Conservation (phyloP, 2,329 filamentous ascomycete genomes). For the Aureobasidium sp. region DNA sequence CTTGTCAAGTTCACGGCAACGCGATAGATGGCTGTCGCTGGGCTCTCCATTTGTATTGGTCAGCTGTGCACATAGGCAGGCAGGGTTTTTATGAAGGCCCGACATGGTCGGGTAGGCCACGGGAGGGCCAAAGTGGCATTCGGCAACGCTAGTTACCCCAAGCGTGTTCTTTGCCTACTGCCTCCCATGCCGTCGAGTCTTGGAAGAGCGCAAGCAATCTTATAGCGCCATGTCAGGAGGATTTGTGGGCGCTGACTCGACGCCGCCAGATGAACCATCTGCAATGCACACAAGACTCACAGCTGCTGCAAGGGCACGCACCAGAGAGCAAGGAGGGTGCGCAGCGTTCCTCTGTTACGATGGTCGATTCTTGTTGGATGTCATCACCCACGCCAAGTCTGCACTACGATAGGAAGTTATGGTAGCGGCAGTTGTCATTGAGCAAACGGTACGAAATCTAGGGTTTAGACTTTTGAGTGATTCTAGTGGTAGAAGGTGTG, state of each 20-base stretch:
- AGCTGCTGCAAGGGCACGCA: slow-evolving; percentile 2
- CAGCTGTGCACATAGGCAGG: slow-evolving; percentile 4
- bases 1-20: background rate
- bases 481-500: slow-evolving; percentile 15
- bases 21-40: background rate
- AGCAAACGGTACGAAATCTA: slow-evolving; percentile 14
- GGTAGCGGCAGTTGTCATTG: slow-evolving; percentile 11
- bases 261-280: background rate
- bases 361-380: slow-evolving; percentile 6
- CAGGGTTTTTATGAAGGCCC: slow-evolving; percentile 10
- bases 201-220: background rate
- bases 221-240: background rate
- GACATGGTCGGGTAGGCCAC: slow-evolving; percentile 8
- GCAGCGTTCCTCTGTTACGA: background rate
- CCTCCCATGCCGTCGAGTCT: background rate
- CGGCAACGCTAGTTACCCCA: background rate
- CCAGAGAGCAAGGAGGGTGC: background rate
- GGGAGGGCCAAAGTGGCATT: slow-evolving; percentile 6
- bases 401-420: background rate
- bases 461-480: slow-evolving; percentile 13
- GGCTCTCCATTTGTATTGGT: background rate
- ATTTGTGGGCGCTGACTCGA: background rate
- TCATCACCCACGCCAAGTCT: slow-evolving; percentile 6
- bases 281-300: background rate
- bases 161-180: background rate